Evolutionary conservation across 108 stramenopile genomes (phyloP).

Genomic region (Pelagomonas calceolata): DNA sequence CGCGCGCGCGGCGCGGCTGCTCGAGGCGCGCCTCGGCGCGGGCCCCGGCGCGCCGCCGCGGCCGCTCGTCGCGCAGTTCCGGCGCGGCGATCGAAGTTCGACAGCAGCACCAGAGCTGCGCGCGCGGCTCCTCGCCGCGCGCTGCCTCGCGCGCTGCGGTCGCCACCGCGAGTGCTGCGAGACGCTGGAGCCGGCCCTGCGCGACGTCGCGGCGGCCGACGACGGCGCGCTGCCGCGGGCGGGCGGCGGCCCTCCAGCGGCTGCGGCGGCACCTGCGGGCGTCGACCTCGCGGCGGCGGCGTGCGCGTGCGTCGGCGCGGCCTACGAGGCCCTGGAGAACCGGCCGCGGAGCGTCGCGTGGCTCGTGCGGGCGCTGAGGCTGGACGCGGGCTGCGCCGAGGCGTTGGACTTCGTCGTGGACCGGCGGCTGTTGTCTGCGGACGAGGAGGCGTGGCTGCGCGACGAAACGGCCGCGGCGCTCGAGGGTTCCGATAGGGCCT

Average conservation of each 20-base stretch:
- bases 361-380: background rate
- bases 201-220: background rate
- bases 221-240: background rate
- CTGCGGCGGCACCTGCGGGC: background rate
- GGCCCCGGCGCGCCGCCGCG: background rate
- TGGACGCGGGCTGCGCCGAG: background rate
- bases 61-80: background rate
- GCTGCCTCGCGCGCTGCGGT: background rate
- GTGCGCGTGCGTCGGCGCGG: background rate
- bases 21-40: background rate
- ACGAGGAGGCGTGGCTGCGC: background rate
- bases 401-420: background rate
- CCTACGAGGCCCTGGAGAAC: background rate
- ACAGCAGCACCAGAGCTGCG: background rate
- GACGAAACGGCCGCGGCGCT: background rate
- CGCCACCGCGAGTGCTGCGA: background rate
- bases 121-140: background rate
- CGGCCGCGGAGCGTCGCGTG: background rate
- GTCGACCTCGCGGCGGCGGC: background rate
- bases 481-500: background rate
- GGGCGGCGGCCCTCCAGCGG: too few relatives aligned
- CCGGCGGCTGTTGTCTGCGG: background rate
- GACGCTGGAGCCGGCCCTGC: background rate
- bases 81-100: background rate
- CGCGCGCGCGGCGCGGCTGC: background rate